Conservation (phyloP, 495 filamentous ascomycete genomes). For the Xylona heveae region DNA sequence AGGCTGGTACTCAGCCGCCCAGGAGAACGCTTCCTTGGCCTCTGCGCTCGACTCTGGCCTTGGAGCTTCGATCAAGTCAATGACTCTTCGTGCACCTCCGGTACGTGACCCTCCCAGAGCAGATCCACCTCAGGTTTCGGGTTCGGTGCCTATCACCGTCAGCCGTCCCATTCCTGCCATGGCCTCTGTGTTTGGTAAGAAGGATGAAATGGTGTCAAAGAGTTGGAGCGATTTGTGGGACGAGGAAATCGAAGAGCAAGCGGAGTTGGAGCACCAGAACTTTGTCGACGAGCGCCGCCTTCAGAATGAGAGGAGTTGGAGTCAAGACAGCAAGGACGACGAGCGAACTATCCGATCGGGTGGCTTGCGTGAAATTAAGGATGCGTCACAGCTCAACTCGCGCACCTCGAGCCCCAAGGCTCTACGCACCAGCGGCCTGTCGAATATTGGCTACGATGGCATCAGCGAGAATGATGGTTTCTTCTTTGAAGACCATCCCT, state of each 20-base stretch:
- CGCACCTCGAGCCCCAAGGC: slow-evolving; percentile 8
- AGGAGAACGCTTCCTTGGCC: slow-evolving; percentile 2
- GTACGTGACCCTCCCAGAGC: not conserved
- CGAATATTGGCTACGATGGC: slow-evolving; percentile 26
- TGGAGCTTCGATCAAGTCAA: slow-evolving; percentile 30
- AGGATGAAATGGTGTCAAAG: slow-evolving; percentile 61
- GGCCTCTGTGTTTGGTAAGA: slow-evolving; percentile 57
- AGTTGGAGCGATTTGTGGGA: slow-evolving; percentile 97
- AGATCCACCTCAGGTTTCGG: not conserved
- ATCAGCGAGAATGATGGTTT: slow-evolving; percentile 41
- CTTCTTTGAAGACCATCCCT: slow-evolving; percentile 39
- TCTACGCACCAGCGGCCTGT: slow-evolving; percentile 2
- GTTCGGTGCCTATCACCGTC: slow-evolving; percentile 25
- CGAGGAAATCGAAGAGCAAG: slow-evolving; percentile 61
- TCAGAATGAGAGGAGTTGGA: slow-evolving; percentile 63
- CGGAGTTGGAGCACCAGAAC: slow-evolving; percentile 30
- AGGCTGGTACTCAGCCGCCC: slow-evolving; percentile 12
- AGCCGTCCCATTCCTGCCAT: slow-evolving; percentile 39
- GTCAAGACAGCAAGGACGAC: slow-evolving; percentile 42
- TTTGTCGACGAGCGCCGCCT: slow-evolving; percentile 40
- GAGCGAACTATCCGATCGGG: slow-evolving; percentile 17
- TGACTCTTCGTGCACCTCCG: slow-evolving; percentile 24
- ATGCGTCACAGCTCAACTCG: slow-evolving; percentile 28
- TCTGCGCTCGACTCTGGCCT: slow-evolving; percentile 14
- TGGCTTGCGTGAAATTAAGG: slow-evolving; percentile 25